phyloP scores from a whole-genome alignment of 2,329 filamentous ascomycete species.

The Amauroascus niger region DNA sequence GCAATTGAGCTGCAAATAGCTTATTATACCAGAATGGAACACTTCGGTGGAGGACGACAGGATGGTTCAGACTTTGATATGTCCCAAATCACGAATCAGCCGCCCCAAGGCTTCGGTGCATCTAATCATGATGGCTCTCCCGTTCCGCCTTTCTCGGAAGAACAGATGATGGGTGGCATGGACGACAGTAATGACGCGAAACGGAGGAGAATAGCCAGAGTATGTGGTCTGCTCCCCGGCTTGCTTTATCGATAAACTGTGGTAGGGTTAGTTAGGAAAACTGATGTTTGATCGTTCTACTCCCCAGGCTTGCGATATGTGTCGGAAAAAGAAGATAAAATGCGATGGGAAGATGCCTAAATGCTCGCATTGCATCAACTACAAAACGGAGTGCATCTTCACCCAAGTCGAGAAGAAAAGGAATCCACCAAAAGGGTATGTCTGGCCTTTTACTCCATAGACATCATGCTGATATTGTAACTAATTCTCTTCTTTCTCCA shows the following conservation, averaged over 20 bases:
- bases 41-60: conserved; percentile 25
- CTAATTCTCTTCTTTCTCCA: too few species aligned
- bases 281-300: conserved; percentile 12
- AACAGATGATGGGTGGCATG: conserved; percentile 35
- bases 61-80: conserved; percentile 38
- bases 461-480: too few species aligned
- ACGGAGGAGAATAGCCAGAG: conserved; percentile 75
- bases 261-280: conserved; percentile 5
- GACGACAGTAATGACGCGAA: conserved; percentile 68
- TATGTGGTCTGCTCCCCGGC: conserved; percentile 39
- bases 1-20: background rate
- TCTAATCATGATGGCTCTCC: conserved; percentile 54
- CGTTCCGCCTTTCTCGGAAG: conserved; percentile 43
- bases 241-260: too few species aligned
- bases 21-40: conserved; percentile 13
- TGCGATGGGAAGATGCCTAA: conserved; percentile 93
- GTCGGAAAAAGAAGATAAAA: conserved; percentile 87
- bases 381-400: conserved; percentile 95
- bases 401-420: conserved; percentile 99
- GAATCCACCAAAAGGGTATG: conserved; percentile 88
- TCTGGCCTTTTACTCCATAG: conserved; percentile 10
- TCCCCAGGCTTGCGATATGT: conserved; percentile 89
- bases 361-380: conserved; percentile 93
- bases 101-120: conserved; percentile 59
- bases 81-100: conserved; percentile 49